Evolutionary conservation across 2,329 filamentous ascomycete species (phyloP).

Genomic region (Cytospora piceae): DNA sequence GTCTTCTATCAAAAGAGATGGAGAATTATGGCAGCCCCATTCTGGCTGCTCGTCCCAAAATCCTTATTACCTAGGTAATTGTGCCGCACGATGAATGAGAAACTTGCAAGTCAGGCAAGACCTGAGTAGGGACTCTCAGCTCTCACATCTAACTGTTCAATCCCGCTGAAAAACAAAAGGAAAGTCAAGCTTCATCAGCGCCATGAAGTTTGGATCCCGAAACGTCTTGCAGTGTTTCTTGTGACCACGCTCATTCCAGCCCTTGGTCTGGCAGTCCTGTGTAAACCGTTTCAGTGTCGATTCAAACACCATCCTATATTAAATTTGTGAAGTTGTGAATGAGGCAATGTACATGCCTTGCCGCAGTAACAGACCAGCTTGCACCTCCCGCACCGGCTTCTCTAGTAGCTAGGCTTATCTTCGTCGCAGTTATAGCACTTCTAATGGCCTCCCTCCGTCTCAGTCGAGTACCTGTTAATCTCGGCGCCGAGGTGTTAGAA

Average conservation of each 20-base stretch:
- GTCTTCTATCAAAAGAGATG: too few species aligned
- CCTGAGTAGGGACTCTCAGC: too few species aligned
- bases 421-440: conserved; percentile 20
- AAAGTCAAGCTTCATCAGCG: conserved; percentile 32
- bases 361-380: conserved; percentile 9
- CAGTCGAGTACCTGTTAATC: background rate
- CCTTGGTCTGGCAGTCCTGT: conserved; percentile 33
- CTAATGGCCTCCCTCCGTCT: background rate
- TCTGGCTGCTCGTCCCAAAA: too few species aligned
- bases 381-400: conserved; percentile 19
- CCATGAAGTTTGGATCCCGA: conserved; percentile 30
- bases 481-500: background rate
- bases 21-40: too few species aligned
- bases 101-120: too few species aligned
- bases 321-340: too few species aligned
- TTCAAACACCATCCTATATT: background rate
- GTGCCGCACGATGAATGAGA: too few species aligned
- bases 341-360: conserved; percentile 8
- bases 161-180: background rate
- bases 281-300: background rate
- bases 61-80: too few species aligned
- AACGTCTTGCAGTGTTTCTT: conserved; percentile 34
- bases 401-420: background rate
- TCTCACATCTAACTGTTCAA: too few species aligned
- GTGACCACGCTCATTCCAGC: conserved; percentile 33